A percentile compares a stretch with the other conserved stretches of the same genome.
Conservation (phyloP, 805 yeast species). For the Saturnispora halmiae region DNA sequence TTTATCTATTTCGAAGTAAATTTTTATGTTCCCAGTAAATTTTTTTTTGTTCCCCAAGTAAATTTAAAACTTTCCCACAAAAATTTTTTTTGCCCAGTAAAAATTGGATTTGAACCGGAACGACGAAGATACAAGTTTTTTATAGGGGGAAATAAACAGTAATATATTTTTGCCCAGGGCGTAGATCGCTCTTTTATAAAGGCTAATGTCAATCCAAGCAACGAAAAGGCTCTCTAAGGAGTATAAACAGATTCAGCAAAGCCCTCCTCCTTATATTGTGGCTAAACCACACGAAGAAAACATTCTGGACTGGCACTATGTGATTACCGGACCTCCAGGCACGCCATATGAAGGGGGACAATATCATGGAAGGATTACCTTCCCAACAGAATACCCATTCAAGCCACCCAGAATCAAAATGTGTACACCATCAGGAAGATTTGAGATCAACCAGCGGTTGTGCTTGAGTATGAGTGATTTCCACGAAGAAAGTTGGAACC, state of each 20-base stretch:
- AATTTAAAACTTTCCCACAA: too few relatives aligned
- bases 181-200: not conserved
- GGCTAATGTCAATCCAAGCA: conserved; percentile 27
- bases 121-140: too few relatives aligned
- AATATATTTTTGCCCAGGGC: not conserved
- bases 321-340: conserved; percentile 84
- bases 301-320: conserved; percentile 88
- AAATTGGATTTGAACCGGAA: too few relatives aligned
- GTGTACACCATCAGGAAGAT: conserved; percentile 86
- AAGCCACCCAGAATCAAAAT: conserved; percentile 86
- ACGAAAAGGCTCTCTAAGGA: conserved; percentile 57
- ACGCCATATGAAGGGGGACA: conserved; percentile 84
- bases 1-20: too few relatives aligned
- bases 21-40: too few relatives aligned
- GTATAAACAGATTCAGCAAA: conserved; percentile 64
- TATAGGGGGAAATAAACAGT: too few relatives aligned
- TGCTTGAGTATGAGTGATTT: conserved; percentile 91
- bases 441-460: conserved; percentile 67
- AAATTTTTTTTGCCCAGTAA: too few relatives aligned
- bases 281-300: conserved; percentile 86
- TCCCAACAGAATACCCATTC: conserved; percentile 82
- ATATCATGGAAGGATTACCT: conserved; percentile 78
- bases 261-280: conserved; percentile 74
- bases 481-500: conserved; percentile 94
- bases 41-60: too few relatives aligned